Evolutionary conservation across 2,329 filamentous ascomycete genomes (phyloP), one percentile per base, ranked within the genome.

Genomic region (Ciborinia camelliae): DNA sequence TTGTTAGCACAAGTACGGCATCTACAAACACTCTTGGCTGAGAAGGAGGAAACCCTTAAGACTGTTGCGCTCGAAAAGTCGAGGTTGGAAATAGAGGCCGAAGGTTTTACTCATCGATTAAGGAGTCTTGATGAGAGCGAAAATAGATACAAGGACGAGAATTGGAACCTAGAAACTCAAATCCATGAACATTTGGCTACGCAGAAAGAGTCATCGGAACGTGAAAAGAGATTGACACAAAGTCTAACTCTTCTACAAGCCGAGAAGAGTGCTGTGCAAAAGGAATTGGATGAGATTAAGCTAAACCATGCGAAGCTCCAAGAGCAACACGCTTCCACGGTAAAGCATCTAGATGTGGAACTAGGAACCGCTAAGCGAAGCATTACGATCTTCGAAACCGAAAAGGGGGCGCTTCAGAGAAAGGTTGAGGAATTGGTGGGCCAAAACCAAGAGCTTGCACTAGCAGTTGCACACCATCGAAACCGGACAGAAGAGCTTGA

Each of bases 61-160:
- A 83, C 87, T 23, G 81, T 88, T 67, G 90, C 90, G 70, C 76
- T 86, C 60, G 91, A 96, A 68, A 91, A 90, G 72, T 89, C 90
- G 7, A 86, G 86, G 67, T 82, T 98, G 43, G 93, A 98, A 76
- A 84, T 91, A 41, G 93, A 97, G 70, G 85, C 88, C 0, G 90
- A 96, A 75, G 86, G 84, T 3, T 85, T 96, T 68, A 85, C 89
- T 62, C 91, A 96, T 75, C 87, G 92, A 41, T 81, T 98, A 69
- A 90, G 91, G 74, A 84, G 85, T 8, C 81, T 97, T 48, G 93
- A 97, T 71, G 95, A 99, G 77, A 97, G 90, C 75, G 95, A 99
- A 76, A 90, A 96, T 73, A 89, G 91, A 61, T 97, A 96, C 80
- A 98, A 97, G 78, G 95, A 99, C 74, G 95, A 98, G 77, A 99